Evolutionary conservation across 331 rosid genomes (phyloP), one percentile per base, ranked within the genome.

Genomic region (Prunus yedoensis): DNA sequence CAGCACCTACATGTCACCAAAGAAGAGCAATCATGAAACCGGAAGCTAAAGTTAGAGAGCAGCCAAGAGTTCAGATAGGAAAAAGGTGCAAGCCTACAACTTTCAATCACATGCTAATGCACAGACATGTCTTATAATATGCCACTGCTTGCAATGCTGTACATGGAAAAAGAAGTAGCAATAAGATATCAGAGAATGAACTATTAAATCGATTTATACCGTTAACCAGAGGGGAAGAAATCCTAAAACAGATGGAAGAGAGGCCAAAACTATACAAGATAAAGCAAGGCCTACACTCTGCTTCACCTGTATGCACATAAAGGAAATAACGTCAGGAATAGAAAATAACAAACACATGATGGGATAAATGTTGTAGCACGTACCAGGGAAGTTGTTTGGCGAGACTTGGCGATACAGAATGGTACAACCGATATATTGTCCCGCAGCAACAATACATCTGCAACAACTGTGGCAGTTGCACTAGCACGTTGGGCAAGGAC

Each of bases 401-500:
- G 92, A 73, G 99, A 88, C 87, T 94, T 94, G 32, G 99, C 96
- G 72, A 94, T 86, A 73, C 96, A 94, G 85, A 94, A 94, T 49
- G 99, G 97, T 59, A 94, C 96, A 62, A 84, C 89, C 49, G 97
- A 88, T 81, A 94, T 94, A 77, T 87, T 92, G 82, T 94, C 96
- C 20, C 84, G 89, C 65, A 94, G 91, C 82, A 92, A 78, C 80
- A 94, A 82, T 61, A 92, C 96, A 68, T 94, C 99, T 49, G 99
- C 99, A 58, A 94, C 97, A 45, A 97, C 99, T 49, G 81, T 84
- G 62, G 99, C 99, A 68, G 99, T 94, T 61, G 99, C 99, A 77
- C 99, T 94, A 41, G 97, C 97, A 66, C 97, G 99, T n/a, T 83
- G 92, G 67, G 97, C 99, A 73, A 94, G 99, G 59, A 94, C 99